Percentiles rank a stretch among this genome's conserved stretches.
Conservation (phyloP, 2,329 filamentous ascomycete genomes). For the Colletotrichum truncatum region DNA sequence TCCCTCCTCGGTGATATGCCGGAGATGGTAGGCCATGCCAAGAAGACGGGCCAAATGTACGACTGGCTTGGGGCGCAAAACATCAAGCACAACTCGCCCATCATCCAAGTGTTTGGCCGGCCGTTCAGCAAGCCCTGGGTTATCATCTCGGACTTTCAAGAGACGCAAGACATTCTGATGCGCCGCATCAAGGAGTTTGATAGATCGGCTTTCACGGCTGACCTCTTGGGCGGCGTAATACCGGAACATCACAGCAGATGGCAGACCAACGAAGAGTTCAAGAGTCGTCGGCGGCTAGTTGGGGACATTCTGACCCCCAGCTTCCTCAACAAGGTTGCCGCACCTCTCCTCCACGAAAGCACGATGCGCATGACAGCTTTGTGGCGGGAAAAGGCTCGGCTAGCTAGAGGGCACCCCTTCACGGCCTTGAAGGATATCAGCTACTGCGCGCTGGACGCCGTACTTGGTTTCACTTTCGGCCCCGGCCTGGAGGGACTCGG, state of each 20-base stretch:
- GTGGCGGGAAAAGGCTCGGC: constrained; percentile 43
- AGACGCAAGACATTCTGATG: constrained; percentile 43
- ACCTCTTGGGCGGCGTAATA: constrained; percentile 32
- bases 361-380: constrained; percentile 41
- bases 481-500: constrained; percentile 7
- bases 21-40: background rate
- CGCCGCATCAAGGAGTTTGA: constrained; percentile 45
- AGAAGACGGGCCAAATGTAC: constrained; percentile 16
- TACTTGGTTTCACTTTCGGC: constrained; percentile 42
- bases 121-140: constrained; percentile 42
- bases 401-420: constrained; percentile 42
- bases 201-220: constrained; percentile 34
- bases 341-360: constrained; percentile 35
- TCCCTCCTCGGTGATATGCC: constrained; percentile 23
- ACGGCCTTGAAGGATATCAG: constrained; percentile 39
- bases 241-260: constrained; percentile 42
- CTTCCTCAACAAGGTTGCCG: constrained; percentile 39
- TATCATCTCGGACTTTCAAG: constrained; percentile 43
- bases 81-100: constrained; percentile 35
- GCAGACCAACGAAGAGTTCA: constrained; percentile 42
- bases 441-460: constrained; percentile 40
- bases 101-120: constrained; percentile 45
- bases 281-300: constrained; percentile 42
- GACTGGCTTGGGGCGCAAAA: constrained; percentile 39
- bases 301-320: constrained; percentile 46